Percentiles rank a stretch among this genome's conserved stretches.
Conservation (phyloP, 2,329 filamentous ascomycete genomes). For the Trichophyton mentagrophytes region DNA sequence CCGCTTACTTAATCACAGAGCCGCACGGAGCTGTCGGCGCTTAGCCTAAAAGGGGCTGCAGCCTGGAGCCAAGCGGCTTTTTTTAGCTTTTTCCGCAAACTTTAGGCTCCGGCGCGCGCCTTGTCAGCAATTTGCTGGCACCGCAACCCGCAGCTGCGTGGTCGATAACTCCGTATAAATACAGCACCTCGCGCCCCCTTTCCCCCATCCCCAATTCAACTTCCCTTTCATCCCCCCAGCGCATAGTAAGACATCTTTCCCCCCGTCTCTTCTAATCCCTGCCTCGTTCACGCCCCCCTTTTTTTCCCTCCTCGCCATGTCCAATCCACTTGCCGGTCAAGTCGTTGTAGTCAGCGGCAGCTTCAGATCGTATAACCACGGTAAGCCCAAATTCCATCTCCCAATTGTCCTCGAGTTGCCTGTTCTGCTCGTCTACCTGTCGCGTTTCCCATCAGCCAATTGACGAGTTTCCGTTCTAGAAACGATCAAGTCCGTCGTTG, state of each 20-base stretch:
- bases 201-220: not conserved
- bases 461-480: constrained; percentile 14
- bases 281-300: no score
- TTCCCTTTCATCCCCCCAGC: not conserved
- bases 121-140: not conserved
- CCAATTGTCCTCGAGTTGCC: not conserved
- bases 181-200: not conserved
- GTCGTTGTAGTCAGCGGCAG: constrained; percentile 48
- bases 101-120: not conserved
- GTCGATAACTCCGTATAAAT: not conserved
- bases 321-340: constrained; percentile 19
- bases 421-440: no score
- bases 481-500: constrained; percentile 22
- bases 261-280: no score
- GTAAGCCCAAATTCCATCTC: constrained; percentile 16
- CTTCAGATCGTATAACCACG: constrained; percentile 44
- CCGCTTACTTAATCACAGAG: not conserved
- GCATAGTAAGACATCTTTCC: not conserved
- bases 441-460: not conserved
- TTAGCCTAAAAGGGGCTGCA: constrained; percentile 3
- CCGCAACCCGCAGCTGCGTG: not conserved
- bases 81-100: no score
- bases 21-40: constrained; percentile 1
- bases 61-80: not conserved
- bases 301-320: constrained; percentile 14